Base-by-base conservation (phyloP, 768 basidiomycete species). In the Rubroboletus satanas region DNA sequence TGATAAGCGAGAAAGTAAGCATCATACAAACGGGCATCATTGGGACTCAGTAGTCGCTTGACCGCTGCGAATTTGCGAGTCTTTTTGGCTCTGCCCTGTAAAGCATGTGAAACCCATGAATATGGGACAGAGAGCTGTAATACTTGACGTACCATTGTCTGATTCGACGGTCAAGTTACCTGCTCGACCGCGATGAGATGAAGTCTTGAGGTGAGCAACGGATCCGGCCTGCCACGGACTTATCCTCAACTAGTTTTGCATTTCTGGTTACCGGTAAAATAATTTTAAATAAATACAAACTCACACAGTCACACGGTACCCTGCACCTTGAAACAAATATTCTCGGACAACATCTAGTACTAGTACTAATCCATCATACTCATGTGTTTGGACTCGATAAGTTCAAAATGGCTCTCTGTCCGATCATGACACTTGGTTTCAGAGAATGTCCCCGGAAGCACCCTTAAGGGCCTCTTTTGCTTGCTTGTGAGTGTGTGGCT, bases 41-140 rank as follows among this genome's bases (percentile, higher is more conserved):
- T 91, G 0, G 96, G 96, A 68, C 93, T 94, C 55, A 98, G 74
- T 78, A 98, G 79, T 17, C 95, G 88, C 73, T 98, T 98, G 44
- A 96, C 93, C 10, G 85, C 75, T 2, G 94, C 96, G 69, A 98
- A 98, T 70, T 96, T 96, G 72, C 94, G 81, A 1, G 93, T 95
- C 71, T 93, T 96, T 72, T 92, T 93, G 29, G 90, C 91, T 73
- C 84, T 93, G 12, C 84, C 90, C 94, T 97, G 59, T 5, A 42
- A 26, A 31, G 14, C 5, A 29, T 33, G 29, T n/a, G 33, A 5
- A 18, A 31, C 18, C 37, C 17, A 33, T 43, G 10, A 36, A 26
- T 10, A 29, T n/a, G 5, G 5, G 26, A 2, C 3, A 35, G 8
- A 18, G 17, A 15, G 11, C 18, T 31, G 5, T 42, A 29, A 17